Percentiles rank a stretch among this genome's conserved stretches.
These are phyloP conservation scores for Capronia epimyces DNA, from an alignment of 2,329 filamentous ascomycete species.

Conservation along the genomic window DNA sequence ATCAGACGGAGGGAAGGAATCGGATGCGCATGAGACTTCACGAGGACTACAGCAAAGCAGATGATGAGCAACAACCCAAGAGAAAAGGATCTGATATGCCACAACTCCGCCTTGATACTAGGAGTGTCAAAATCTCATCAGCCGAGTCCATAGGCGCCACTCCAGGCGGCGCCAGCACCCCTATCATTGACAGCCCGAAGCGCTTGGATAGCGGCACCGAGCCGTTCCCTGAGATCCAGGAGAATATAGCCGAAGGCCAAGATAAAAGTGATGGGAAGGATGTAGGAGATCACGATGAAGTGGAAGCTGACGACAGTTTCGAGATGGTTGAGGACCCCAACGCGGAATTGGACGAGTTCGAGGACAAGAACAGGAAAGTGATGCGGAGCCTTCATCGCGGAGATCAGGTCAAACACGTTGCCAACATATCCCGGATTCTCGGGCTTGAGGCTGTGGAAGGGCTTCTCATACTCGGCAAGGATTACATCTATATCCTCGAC, in stretches of 20 bases:
- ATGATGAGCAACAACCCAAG: constrained; percentile 69
- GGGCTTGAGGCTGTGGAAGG: constrained; percentile 92
- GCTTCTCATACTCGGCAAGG: constrained; percentile 85
- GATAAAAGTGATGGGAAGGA: constrained; percentile 25
- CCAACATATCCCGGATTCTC: constrained; percentile 90
- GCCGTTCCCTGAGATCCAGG: constrained; percentile 31
- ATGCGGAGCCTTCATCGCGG: constrained; percentile 88
- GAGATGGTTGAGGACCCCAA: constrained; percentile 93
- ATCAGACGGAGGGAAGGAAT: constrained; percentile 91
- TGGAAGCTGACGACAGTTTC: constrained; percentile 75
- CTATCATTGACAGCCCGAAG: constrained; percentile 15
- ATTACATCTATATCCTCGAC: constrained; percentile 88
- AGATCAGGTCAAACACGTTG: constrained; percentile 87
- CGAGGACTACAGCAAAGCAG: constrained; percentile 53
- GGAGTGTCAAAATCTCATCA: constrained; percentile 37
- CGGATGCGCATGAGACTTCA: constrained; percentile 86
- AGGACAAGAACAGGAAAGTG: constrained; percentile 97
- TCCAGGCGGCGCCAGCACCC: constrained; percentile 30
- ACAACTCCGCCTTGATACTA: constrained; percentile 44
- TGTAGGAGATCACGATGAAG: constrained; percentile 36
- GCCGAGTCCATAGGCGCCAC: constrained; percentile 40
- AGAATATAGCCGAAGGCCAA: constrained; percentile 28
- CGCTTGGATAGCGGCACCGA: constrained; percentile 16
- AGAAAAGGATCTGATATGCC: constrained; percentile 57
- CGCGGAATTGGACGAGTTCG: constrained; percentile 76